These are phyloP conservation scores for Alternaria sp. DNA, from an alignment of 2,329 filamentous ascomycete species.

Conservation along the genomic window DNA sequence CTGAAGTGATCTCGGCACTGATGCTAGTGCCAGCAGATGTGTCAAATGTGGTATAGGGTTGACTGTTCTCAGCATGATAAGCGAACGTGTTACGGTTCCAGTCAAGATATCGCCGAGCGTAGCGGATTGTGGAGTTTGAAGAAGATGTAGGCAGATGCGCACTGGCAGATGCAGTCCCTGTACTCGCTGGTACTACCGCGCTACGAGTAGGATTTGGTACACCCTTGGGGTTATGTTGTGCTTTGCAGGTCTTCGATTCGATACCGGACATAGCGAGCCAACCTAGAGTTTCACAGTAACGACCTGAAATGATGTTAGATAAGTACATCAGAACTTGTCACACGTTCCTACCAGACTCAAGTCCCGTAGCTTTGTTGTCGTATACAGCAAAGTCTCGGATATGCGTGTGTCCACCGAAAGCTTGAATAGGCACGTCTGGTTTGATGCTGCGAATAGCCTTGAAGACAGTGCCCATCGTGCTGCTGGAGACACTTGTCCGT, in stretches of 20 bases:
- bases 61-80: slow-evolving; percentile 66
- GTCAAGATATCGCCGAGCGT: slow-evolving; percentile 71
- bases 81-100: slow-evolving; percentile 73
- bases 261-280: slow-evolving; percentile 73
- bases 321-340: neutral
- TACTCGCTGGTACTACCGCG: slow-evolving; percentile 40
- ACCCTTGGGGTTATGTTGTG: slow-evolving; percentile 51
- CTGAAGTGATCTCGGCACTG: slow-evolving; percentile 60
- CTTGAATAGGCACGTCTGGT: slow-evolving; percentile 68
- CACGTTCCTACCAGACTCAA: slow-evolving; percentile 62
- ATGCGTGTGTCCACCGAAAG: slow-evolving; percentile 72
- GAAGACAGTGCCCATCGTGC: slow-evolving; percentile 61
- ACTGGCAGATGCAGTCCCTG: slow-evolving; percentile 36
- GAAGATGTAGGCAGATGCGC: slow-evolving; percentile 49
- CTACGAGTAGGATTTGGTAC: slow-evolving; percentile 55
- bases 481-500: slow-evolving; percentile 56
- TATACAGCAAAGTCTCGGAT: slow-evolving; percentile 72
- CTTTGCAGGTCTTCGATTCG: slow-evolving; percentile 56
- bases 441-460: slow-evolving; percentile 66
- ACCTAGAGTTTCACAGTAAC: slow-evolving; percentile 74
- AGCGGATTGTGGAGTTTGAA: slow-evolving; percentile 51
- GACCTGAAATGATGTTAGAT: slow-evolving; percentile 42
- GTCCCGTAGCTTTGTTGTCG: slow-evolving; percentile 67
- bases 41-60: slow-evolving; percentile 58
- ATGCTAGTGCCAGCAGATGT: slow-evolving; percentile 58